Evolutionary conservation across 768 basidiomycete species (phyloP), one percentile per base, ranked within the genome.

Genomic region (Harrya chromipes): DNA sequence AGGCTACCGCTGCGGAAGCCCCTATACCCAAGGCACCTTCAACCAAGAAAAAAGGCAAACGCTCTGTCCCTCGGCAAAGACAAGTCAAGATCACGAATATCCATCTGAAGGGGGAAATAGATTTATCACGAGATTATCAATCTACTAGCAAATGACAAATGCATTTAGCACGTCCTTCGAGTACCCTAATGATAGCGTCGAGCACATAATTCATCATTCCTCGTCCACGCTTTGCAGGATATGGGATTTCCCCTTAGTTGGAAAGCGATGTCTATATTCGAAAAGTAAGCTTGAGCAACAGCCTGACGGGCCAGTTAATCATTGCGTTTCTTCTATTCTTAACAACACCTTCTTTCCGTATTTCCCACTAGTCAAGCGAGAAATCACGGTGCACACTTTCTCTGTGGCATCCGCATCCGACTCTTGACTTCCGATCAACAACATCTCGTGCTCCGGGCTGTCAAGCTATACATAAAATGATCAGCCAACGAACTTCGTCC

Each of bases 81-180:
- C 84, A 84, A 61, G 82, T 83, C 47, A 83, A 89, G 59, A 83
- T 95, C 58, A 94, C 91, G 34, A 97, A 95, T 60, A 83, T 86
- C 4, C 93, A 95, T 73, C 70, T 94, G 66, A 88, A 82, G 62
- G 87, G 84, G 17, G 83, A 87, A 60, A 87, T 97, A 72, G 93
- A 95, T 69, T 69, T 95, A 43, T 83, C 85, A 39, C 80, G 80
- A 54, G 89, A 92, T 61, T 90, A 82, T 65, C 72, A 76, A 43
- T 57, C 63, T 5, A 6, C 54, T 21, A 40, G 24, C 34, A 65
- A 60, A 50, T 66, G 40, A 53, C 16, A 29, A 21, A 44, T 9
- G 24, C 16, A 12, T 31, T 27, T 47, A 20, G 16, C 38, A 24
- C 14, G 5, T 34, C 23, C 33, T 21, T 37, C 10, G 20, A n/a